Evolutionary conservation across 768 basidiomycete species (phyloP), one percentile per base, ranked within the genome.

Genomic region (Cystobasidium tubakii): DNA sequence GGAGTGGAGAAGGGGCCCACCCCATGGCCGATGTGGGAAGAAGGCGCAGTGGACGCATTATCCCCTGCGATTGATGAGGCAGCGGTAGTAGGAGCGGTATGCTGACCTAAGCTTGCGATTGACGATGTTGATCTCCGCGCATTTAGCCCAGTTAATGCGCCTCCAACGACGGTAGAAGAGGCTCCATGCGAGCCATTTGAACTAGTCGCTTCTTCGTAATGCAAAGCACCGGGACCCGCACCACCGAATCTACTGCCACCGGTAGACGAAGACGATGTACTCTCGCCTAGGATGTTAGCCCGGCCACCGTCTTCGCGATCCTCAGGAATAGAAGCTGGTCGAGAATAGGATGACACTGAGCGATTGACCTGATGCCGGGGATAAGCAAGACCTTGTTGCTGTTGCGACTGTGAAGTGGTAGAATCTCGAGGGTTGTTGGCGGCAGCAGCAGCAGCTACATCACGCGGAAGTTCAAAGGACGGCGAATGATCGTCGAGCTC

Each of bases 401-500:
- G 66, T 27, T 43, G 66, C 15, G 23, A 29, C 23, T 50, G 66
- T 10, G 19, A 15, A 31, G 27, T 19, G 23, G 66, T 13, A 66
- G 65, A n/a, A 43, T n/a, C 33, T 25, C n/a, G 27, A n/a, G 34
- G 19, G 33, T 53, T 67, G 43, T 44, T 25, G n/a, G 66, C 66
- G n/a, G 66, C 66, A 6, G 66, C 66, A 25, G 66, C 66, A 19
- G 66, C 66, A 1, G 27, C 46, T 25, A 67, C 66, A 53, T 67
- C 66, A 31, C 66, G 23, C 9, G 66, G 66, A 10, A 67, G 66
- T 27, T 67, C 66, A 53, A 67, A 67, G 7, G 66, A 67, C 2
- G 66, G 66, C 4, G 66, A 29, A 27, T 43, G 66, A 67, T 67
- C 66, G 25, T 67, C 66, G 12, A 67, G 66, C 23, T 67, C 71